phyloP scores from a whole-genome alignment of 768 basidiomycete genomes.

The Ramaria rubella region DNA sequence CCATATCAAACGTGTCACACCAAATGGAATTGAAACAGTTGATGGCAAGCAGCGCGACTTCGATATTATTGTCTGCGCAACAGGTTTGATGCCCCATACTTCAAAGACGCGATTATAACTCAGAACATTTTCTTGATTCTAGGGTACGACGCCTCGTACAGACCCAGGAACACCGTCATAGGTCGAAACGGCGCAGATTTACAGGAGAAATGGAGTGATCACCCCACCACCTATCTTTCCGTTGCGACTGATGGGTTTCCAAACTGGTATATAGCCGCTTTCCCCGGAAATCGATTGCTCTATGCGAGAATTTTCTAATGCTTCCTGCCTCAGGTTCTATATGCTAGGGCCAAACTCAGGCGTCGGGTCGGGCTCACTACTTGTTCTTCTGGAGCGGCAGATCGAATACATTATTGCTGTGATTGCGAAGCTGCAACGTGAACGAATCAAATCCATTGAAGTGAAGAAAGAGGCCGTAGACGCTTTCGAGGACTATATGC shows the following conservation, averaged over 20 bases:
- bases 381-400: constrained; percentile 49
- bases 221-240: constrained; percentile 53
- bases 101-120: neutral
- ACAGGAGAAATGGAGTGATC: constrained; percentile 46
- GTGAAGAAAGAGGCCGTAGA: constrained; percentile 51
- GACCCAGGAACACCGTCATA: constrained; percentile 43
- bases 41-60: constrained; percentile 50
- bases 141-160: constrained; percentile 50
- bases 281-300: neutral
- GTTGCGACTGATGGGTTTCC: constrained; percentile 59
- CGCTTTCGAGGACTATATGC: constrained; percentile 56
- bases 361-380: constrained; percentile 49
- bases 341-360: constrained; percentile 49
- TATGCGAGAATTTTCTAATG: neutral
- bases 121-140: neutral
- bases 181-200: constrained; percentile 48
- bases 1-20: constrained; percentile 44
- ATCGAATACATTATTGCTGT: constrained; percentile 51
- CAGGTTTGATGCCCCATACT: constrained; percentile 32
- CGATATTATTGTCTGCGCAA: constrained; percentile 59
- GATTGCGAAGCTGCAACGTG: constrained; percentile 54
- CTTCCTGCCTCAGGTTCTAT: constrained; percentile 33
- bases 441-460: constrained; percentile 56
- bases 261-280: constrained; percentile 36
- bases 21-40: constrained; percentile 47